Percentiles rank a stretch among this genome's conserved stretches.
Conservation (phyloP, 1,284 basidiomycete species). For the Salmacisia buchloeana region DNA sequence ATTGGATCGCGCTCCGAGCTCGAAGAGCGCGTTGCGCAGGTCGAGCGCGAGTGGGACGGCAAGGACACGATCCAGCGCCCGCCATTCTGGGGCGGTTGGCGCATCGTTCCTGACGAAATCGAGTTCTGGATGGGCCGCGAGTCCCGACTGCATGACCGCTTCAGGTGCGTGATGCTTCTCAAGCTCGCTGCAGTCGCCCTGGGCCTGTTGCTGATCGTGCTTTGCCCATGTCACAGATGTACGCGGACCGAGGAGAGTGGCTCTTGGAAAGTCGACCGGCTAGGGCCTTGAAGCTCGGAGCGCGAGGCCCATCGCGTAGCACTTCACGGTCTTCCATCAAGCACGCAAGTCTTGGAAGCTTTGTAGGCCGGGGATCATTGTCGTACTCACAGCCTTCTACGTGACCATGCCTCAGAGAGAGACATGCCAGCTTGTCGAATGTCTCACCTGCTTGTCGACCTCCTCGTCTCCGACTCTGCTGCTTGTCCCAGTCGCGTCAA, state of each 20-base stretch:
- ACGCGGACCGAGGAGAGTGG: conserved; percentile 25
- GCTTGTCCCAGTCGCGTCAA: too few species aligned
- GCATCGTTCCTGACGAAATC: conserved; percentile 78
- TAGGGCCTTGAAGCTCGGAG: conserved; percentile 33
- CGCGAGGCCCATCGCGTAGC: too few species aligned
- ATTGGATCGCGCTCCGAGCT: conserved; percentile 66
- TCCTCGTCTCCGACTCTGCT: too few species aligned
- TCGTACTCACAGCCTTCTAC: too few species aligned
- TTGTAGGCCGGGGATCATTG: too few species aligned
- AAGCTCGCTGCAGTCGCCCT: not conserved
- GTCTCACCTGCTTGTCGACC: too few species aligned
- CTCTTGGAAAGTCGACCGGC: conserved; percentile 30
- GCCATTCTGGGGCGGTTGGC: conserved; percentile 93
- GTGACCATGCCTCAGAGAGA: too few species aligned
- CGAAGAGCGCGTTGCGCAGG: conserved; percentile 60
- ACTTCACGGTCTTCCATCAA: too few species aligned
- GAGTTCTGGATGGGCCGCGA: conserved; percentile 48
- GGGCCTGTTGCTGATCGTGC: not conserved
- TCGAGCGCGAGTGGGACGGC: conserved; percentile 60
- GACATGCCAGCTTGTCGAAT: too few species aligned
- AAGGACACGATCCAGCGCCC: conserved; percentile 39
- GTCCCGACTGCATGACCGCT: conserved; percentile 45
- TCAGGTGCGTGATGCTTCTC: conserved; percentile 23
- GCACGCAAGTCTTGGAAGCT: too few species aligned
- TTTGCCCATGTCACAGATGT: conserved; percentile 17